A percentile compares a stretch with the other conserved stretches of the same genome.
These are phyloP conservation scores for Sporobolomyces pararoseus DNA, from an alignment of 768 basidiomycete genomes.

Conservation along the genomic window DNA sequence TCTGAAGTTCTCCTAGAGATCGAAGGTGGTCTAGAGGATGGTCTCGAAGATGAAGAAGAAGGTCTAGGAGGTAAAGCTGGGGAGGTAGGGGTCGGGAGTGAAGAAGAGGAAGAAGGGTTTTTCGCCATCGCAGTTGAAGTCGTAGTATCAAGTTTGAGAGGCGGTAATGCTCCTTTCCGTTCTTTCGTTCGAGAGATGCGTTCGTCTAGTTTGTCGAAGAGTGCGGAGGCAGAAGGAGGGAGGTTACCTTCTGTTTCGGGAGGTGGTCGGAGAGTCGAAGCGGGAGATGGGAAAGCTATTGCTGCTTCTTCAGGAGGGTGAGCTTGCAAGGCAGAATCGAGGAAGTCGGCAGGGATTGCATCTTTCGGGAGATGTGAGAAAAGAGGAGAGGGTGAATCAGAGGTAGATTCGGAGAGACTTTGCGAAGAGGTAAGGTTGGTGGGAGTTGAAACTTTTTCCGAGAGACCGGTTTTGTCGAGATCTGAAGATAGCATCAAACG, in stretches of 20 bases:
- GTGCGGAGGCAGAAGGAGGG: too few species aligned
- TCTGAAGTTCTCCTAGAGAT: background rate
- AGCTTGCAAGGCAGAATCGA: constrained; percentile 7
- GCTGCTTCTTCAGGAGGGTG: background rate
- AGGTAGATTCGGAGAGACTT: background rate
- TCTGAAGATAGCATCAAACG: background rate
- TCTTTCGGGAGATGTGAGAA: background rate
- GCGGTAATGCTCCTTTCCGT: background rate
- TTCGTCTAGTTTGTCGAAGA: constrained; percentile 2
- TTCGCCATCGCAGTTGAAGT: background rate
- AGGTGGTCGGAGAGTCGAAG: constrained; percentile 5
- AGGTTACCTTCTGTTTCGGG: background rate
- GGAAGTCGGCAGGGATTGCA: constrained; percentile 14
- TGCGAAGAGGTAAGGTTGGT: background rate
- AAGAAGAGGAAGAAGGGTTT: background rate
- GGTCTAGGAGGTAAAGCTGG: constrained; percentile 5
- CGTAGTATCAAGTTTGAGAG: constrained; percentile 5
- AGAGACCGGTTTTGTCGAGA: background rate
- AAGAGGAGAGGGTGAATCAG: background rate
- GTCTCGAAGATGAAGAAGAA: background rate
- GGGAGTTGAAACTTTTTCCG: background rate
- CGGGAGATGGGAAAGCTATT: constrained; percentile 9
- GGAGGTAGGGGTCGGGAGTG: constrained; percentile 2
- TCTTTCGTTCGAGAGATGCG: background rate
- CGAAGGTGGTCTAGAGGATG: constrained; percentile 1